A percentile compares a stretch with the other conserved stretches of the same genome.
These are phyloP conservation scores for Lyophyllum atratum DNA, from an alignment of 768 basidiomycete genomes.

Conservation along the genomic window DNA sequence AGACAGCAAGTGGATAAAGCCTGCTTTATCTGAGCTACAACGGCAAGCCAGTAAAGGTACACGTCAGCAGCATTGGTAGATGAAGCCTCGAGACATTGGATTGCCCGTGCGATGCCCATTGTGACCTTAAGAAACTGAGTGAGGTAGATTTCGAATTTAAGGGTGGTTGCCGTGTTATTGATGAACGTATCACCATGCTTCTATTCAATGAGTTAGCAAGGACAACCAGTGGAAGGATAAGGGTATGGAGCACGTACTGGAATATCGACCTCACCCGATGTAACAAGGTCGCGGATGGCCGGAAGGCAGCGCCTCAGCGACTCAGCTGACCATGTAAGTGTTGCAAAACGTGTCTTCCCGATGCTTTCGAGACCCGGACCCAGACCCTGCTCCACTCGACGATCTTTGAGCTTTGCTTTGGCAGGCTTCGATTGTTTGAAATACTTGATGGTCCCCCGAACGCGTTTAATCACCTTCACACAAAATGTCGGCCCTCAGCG, in stretches of 20 bases:
- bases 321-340: background rate
- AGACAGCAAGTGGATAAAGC: constrained; percentile 13
- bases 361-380: constrained; percentile 27
- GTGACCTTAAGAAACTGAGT: constrained; percentile 26
- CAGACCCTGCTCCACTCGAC: background rate
- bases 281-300: background rate
- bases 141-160: constrained; percentile 24
- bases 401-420: constrained; percentile 3
- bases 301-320: background rate
- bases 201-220: constrained; percentile 1
- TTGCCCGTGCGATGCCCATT: constrained; percentile 24
- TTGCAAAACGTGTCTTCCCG: constrained; percentile 26
- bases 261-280: background rate
- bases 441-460: constrained; percentile 16
- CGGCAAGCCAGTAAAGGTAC: constrained; percentile 37
- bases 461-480: constrained; percentile 5
- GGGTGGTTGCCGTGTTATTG: constrained; percentile 3
- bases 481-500: too few species aligned
- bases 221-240: too few species aligned
- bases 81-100: constrained; percentile 33
- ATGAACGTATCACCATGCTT: constrained; percentile 7
- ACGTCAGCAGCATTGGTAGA: constrained; percentile 29
- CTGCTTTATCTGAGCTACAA: constrained; percentile 22
- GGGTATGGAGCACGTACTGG: background rate
- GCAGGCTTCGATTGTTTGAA: constrained; percentile 19